A percentile compares a stretch with the other conserved stretches of the same genome.
phyloP scores from a whole-genome alignment of 2,329 filamentous ascomycete species.

The Pseudophaeomoniella oleicola region DNA sequence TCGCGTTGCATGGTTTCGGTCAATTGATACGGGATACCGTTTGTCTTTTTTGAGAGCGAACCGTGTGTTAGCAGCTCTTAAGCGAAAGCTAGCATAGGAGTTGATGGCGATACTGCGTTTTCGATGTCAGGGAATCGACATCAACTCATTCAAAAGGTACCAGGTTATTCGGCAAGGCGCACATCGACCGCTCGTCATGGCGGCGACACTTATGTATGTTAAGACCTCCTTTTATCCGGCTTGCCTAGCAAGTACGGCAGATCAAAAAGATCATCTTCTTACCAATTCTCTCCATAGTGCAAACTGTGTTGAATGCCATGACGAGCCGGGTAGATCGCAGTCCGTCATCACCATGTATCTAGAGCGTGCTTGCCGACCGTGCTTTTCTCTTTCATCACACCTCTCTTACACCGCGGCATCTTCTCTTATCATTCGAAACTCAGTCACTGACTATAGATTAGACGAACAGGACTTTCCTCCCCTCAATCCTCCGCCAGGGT shows the following conservation, averaged over 20 bases:
- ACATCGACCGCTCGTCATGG: slow-evolving; percentile 8
- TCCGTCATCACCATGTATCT: neutral
- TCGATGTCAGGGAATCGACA: neutral
- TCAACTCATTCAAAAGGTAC: too few species aligned
- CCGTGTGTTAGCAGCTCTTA: slow-evolving; percentile 11
- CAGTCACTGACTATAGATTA: slow-evolving; percentile 16
- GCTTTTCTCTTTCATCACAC: slow-evolving; percentile 5
- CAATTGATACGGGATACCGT: slow-evolving; percentile 5
- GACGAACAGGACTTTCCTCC: slow-evolving; percentile 33
- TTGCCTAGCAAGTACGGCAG: slow-evolving; percentile 9
- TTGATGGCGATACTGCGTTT: slow-evolving; percentile 1
- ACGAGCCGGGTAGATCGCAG: neutral
- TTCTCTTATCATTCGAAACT: slow-evolving; percentile 4
- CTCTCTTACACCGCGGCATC: slow-evolving; percentile 5
- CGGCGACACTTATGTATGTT: slow-evolving; percentile 12
- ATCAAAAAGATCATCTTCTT: slow-evolving; percentile 12
- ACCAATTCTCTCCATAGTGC: neutral
- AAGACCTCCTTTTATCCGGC: slow-evolving; percentile 8
- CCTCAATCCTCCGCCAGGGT: slow-evolving; percentile 18
- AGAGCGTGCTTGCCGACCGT: neutral
- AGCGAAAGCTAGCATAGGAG: slow-evolving; percentile 10
- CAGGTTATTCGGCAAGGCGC: slow-evolving; percentile 1
- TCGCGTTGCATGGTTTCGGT: slow-evolving; percentile 3
- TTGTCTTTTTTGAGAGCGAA: slow-evolving; percentile 9
- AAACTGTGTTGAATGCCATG: neutral